These are phyloP conservation scores for Diaporthe ampelina DNA, from an alignment of 2,329 filamentous ascomycete genomes.

Conservation along the genomic window DNA sequence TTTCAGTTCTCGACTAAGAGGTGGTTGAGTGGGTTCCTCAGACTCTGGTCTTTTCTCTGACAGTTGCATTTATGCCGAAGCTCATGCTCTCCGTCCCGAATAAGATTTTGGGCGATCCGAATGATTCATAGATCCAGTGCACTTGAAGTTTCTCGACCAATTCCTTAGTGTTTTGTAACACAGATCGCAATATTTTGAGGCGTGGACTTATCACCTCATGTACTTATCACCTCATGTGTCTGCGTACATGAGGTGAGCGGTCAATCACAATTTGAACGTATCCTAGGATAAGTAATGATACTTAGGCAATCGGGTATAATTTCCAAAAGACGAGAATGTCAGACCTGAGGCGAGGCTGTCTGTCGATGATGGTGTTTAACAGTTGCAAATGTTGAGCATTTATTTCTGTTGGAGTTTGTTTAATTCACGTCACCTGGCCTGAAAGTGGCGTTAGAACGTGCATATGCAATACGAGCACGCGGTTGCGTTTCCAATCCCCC, in stretches of 20 bases:
- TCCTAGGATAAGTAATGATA: no score
- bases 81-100: background rate
- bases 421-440: background rate
- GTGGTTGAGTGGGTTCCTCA: background rate
- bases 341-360: background rate
- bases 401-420: background rate
- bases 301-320: no score
- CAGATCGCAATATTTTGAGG: background rate
- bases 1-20: no score
- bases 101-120: background rate
- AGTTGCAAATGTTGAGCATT: background rate
- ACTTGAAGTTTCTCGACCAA: no score
- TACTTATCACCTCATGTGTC: background rate
- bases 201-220: background rate
- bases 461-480: background rate
- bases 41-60: no score
- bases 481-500: no score
- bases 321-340: no score
- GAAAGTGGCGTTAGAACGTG: background rate
- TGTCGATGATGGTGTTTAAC: background rate
- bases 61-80: background rate
- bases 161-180: background rate
- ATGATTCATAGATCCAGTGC: background rate
- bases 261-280: no score
- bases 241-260: background rate